A percentile compares a stretch with the other conserved stretches of the same genome.
Evolutionary conservation across 2,329 filamentous ascomycete species (phyloP).

Genomic region (Aspergillus puulaauensis): DNA sequence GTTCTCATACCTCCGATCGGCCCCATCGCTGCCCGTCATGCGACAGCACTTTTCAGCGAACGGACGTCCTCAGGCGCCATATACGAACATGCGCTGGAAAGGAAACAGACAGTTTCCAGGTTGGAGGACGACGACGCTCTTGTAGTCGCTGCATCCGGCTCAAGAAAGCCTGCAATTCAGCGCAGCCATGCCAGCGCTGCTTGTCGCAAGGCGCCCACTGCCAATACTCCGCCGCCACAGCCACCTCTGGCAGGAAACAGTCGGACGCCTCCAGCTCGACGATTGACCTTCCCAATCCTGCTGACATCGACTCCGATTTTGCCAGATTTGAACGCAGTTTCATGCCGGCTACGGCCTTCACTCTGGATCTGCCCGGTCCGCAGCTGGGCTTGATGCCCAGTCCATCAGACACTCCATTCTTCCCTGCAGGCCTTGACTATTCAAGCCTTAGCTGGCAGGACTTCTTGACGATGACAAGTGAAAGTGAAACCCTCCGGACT

Average conservation of each 20-base stretch:
- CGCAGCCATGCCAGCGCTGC: constrained; percentile 32
- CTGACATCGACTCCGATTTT: background rate
- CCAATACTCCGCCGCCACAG: constrained; percentile 17
- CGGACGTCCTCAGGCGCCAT: constrained; percentile 40
- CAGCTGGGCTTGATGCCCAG: background rate
- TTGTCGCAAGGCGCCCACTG: constrained; percentile 21
- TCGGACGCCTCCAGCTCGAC: background rate
- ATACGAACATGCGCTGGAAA: constrained; percentile 31
- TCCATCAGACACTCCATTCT: background rate
- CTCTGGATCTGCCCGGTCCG: background rate
- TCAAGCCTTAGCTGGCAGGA: constrained; percentile 2
- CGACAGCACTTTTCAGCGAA: constrained; percentile 34
- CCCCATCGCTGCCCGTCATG: constrained; percentile 35
- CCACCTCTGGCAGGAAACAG: background rate
- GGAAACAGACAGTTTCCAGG: background rate
- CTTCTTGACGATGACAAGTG: background rate
- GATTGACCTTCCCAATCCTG: background rate
- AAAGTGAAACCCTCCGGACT: background rate
- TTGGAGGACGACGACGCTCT: constrained; percentile 26
- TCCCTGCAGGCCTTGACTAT: background rate
- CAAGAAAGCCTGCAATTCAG: constrained; percentile 36
- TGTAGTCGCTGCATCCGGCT: constrained; percentile 37
- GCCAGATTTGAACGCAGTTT: background rate
- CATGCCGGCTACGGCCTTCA: background rate
- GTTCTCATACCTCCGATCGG: constrained; percentile 32